Conservation (phyloP, 352 stramenopile species). For the Phytophthora rubi region DNA sequence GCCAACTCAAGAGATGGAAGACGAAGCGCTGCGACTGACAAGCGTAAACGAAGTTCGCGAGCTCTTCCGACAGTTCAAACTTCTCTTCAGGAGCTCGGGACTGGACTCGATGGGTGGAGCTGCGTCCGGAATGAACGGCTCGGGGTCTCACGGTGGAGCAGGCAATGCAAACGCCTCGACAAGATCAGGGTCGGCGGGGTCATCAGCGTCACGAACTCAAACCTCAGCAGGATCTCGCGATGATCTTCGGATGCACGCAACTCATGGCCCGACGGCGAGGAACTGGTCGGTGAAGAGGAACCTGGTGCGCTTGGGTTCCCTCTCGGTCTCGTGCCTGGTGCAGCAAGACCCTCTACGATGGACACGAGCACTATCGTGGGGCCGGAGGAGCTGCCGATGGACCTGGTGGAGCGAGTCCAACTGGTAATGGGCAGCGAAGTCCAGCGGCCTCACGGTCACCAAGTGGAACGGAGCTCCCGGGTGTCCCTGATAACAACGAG, state of each 20-base stretch:
- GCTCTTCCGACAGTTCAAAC: conserved; percentile 93
- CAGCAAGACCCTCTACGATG: conserved; percentile 69
- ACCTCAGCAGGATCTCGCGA: conserved; percentile 55
- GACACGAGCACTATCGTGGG: conserved; percentile 32
- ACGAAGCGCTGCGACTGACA: conserved; percentile 74
- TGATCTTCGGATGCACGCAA: conserved; percentile 44
- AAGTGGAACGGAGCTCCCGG: conserved; percentile 20
- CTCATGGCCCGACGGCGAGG: conserved; percentile 28
- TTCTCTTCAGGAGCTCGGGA: conserved; percentile 73
- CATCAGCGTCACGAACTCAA: conserved; percentile 54
- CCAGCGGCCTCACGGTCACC: conserved; percentile 40
- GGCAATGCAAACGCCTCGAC: conserved; percentile 34
- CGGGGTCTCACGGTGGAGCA: conserved; percentile 4
- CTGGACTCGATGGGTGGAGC: conserved; percentile 1
- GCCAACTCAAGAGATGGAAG: conserved; percentile 69
- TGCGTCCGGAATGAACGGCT: conserved; percentile 8
- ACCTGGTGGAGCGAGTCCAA: conserved; percentile 6
- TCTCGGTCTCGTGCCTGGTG: conserved; percentile 57
- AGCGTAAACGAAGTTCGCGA: conserved; percentile 93
- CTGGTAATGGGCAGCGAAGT: conserved; percentile 39
- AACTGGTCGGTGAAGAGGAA: conserved; percentile 69
- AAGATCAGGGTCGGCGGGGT: conserved; percentile 55
- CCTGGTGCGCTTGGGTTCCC: conserved; percentile 59
- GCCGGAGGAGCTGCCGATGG: background rate
- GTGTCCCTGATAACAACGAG: too few relatives aligned